These are phyloP conservation scores for Rhizoctonia solani DNA, from an alignment of 1,284 basidiomycete species.

Conservation along the genomic window DNA sequence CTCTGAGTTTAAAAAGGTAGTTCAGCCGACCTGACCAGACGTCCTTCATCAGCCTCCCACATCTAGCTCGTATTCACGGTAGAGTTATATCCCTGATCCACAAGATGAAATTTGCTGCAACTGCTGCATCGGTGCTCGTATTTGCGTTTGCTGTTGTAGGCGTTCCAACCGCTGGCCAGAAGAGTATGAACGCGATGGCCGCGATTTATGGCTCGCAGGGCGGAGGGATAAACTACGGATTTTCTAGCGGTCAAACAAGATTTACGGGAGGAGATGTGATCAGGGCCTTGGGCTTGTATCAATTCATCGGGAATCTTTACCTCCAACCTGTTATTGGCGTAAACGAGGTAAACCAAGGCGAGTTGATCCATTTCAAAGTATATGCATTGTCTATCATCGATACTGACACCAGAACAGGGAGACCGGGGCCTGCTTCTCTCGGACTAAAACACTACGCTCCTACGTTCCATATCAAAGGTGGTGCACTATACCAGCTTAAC, in stretches of 20 bases:
- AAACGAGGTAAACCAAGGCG: slow-evolving; percentile 17
- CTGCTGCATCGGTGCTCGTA: slow-evolving; percentile 19
- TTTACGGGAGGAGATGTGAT: slow-evolving; percentile 22
- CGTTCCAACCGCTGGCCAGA: slow-evolving; percentile 19
- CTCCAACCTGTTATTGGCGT: slow-evolving; percentile 16
- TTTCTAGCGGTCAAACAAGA: slow-evolving; percentile 10
- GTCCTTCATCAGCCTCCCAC: background rate
- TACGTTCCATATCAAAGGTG: slow-evolving; percentile 28
- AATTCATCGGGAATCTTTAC: slow-evolving; percentile 28
- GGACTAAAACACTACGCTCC: slow-evolving; percentile 26
- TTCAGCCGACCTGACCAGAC: background rate
- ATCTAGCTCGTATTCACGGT: too few species aligned
- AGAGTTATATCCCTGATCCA: too few species aligned
- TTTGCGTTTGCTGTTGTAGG: slow-evolving; percentile 16
- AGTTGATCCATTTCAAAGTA: background rate
- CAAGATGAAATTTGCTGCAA: slow-evolving; percentile 2
- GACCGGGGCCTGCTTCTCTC: slow-evolving; percentile 27
- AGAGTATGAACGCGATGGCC: slow-evolving; percentile 1
- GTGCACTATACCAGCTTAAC: slow-evolving; percentile 22
- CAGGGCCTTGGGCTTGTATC: slow-evolving; percentile 18
- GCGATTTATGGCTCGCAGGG: slow-evolving; percentile 15
- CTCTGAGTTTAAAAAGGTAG: background rate
- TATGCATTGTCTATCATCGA: background rate
- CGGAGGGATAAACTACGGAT: slow-evolving; percentile 15
- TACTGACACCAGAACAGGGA: background rate